Conservation (phyloP, 192 early-diverging fungal genomes). For the Coemansia sp. region DNA sequence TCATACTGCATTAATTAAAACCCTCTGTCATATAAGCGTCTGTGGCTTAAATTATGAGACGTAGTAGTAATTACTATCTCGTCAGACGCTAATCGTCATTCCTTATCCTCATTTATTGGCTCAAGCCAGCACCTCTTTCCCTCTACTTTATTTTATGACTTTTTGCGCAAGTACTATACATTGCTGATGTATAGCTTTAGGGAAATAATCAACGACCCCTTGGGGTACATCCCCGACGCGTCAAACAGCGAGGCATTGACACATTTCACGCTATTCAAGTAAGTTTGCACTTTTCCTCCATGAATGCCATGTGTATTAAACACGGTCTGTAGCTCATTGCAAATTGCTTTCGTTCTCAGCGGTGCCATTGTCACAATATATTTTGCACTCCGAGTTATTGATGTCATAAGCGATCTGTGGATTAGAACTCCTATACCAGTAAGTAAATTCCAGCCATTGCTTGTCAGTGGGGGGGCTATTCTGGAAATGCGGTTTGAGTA, state of each 20-base stretch:
- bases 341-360: slow-evolving; percentile 26
- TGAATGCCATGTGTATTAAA: background rate
- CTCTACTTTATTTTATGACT: too few species aligned
- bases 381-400: slow-evolving; percentile 35
- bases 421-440: slow-evolving; percentile 34
- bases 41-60: too few species aligned
- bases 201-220: slow-evolving; percentile 11
- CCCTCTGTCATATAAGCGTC: too few species aligned
- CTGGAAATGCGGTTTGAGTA: background rate
- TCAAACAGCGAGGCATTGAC: slow-evolving; percentile 13
- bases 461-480: background rate
- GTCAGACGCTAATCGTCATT: background rate
- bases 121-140: background rate
- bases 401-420: slow-evolving; percentile 42
- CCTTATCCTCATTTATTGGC: background rate
- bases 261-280: slow-evolving; percentile 42
- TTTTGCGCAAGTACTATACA: too few species aligned
- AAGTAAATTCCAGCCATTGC: slow-evolving; percentile 3
- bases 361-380: slow-evolving; percentile 28
- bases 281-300: background rate
- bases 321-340: slow-evolving; percentile 37
- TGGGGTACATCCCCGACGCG: slow-evolving; percentile 30
- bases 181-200: background rate
- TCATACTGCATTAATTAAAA: too few species aligned
- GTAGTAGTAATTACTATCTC: background rate